Conservation (phyloP, 345 rosid genomes). For the Kandelia obovata region DNA sequence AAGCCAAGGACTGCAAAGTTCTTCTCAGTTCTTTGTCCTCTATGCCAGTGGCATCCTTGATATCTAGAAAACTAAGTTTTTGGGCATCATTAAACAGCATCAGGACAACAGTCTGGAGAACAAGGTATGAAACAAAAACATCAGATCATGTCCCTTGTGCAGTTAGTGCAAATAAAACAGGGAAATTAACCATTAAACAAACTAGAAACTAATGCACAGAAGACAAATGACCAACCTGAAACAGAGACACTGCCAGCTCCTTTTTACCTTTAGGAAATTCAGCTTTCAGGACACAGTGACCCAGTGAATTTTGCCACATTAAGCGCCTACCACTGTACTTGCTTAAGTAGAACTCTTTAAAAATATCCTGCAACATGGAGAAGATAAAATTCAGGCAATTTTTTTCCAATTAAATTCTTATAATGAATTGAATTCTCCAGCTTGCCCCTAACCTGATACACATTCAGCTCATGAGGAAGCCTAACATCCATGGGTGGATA, state of each 20-base stretch:
- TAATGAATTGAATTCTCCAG: not conserved
- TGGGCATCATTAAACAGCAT: constrained; percentile 96
- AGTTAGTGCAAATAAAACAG: not conserved
- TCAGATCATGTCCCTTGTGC: constrained; percentile 12
- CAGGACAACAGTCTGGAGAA: constrained; percentile 81
- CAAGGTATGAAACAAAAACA: constrained; percentile 8
- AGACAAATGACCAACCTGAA: constrained; percentile 61
- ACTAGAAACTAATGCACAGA: not conserved
- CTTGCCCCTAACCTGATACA: constrained; percentile 73
- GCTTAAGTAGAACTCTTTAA: constrained; percentile 95
- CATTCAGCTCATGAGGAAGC: constrained; percentile 97
- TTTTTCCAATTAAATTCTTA: not conserved
- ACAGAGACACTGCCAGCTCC: constrained; percentile 95
- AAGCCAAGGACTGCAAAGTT: constrained; percentile 95
- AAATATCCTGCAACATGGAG: constrained; percentile 62
- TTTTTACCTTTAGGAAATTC: constrained; percentile 86
- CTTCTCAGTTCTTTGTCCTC: constrained; percentile 94
- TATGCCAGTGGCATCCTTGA: constrained; percentile 84
- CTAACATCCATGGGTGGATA: constrained; percentile 99
- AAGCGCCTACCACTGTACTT: constrained; percentile 94
- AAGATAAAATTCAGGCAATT: constrained; percentile 13
- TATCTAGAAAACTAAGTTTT: constrained; percentile 86
- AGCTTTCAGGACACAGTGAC: constrained; percentile 92
- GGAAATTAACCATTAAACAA: not conserved
- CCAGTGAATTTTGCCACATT: constrained; percentile 98